Percentiles rank a stretch among this genome's conserved stretches.
These are phyloP conservation scores for Amylostereum chailletii DNA, from an alignment of 1,284 basidiomycete genomes.

Conservation along the genomic window DNA sequence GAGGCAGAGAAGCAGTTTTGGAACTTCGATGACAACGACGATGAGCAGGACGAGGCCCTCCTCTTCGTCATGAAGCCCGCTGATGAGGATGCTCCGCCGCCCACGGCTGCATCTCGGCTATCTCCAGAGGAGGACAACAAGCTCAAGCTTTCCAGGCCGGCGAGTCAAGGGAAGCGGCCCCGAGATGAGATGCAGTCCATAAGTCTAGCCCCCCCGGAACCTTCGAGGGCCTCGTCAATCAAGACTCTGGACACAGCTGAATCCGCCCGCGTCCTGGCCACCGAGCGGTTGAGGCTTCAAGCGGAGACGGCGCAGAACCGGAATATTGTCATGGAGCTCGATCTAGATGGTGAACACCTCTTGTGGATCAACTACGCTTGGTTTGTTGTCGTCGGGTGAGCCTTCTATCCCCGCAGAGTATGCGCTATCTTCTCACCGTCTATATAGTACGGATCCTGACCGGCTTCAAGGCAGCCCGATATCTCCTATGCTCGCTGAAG, in stretches of 20 bases:
- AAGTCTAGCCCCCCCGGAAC: constrained; percentile 14
- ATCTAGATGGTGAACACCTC: constrained; percentile 87
- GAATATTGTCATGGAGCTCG: constrained; percentile 93
- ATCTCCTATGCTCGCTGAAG: constrained; percentile 73
- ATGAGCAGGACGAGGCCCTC: constrained; percentile 82
- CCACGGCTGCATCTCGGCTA: constrained; percentile 29
- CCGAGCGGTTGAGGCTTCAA: constrained; percentile 76
- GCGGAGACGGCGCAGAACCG: constrained; percentile 91
- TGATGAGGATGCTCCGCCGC: constrained; percentile 35
- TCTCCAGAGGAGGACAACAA: constrained; percentile 53
- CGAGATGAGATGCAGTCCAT: constrained; percentile 44
- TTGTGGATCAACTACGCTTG: constrained; percentile 95
- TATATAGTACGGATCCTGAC: constrained; percentile 72
- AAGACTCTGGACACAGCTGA: constrained; percentile 50
- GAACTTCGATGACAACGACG: constrained; percentile 95
- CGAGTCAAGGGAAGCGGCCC: constrained; percentile 43
- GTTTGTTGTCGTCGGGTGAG: constrained; percentile 88
- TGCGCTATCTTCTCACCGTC: constrained; percentile 4
- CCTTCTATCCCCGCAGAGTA: constrained; percentile 15
- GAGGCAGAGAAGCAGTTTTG: constrained; percentile 99
- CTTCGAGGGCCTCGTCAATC: constrained; percentile 19
- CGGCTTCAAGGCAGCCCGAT: constrained; percentile 76
- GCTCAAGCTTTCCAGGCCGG: constrained; percentile 37
- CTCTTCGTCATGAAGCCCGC: constrained; percentile 84
- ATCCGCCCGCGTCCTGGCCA: constrained; percentile 70